Percentiles rank a stretch among this genome's conserved stretches.
Evolutionary conservation across 176 grass and related monocot species (phyloP).

Genomic region (Bonia amplexicaulis): DNA sequence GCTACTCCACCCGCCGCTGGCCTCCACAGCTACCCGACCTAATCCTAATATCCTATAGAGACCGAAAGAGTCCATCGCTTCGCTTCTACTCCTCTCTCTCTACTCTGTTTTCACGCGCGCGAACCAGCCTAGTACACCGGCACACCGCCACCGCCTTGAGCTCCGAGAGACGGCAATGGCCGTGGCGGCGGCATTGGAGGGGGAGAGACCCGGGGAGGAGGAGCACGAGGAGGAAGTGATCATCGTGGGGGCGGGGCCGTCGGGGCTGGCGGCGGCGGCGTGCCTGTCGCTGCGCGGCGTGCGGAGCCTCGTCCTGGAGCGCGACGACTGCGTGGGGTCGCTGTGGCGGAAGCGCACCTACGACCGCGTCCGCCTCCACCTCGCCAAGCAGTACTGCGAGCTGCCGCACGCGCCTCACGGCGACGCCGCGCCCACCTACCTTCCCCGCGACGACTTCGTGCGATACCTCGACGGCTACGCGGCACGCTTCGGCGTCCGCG

Average conservation of each 20-base stretch:
- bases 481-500: constrained; percentile 34
- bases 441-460: constrained; percentile 48
- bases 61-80: neutral
- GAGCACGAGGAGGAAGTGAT: constrained; percentile 32
- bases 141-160: neutral
- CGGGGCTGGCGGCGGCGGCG: constrained; percentile 62
- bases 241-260: constrained; percentile 81
- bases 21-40: neutral
- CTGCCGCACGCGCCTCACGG: constrained; percentile 62
- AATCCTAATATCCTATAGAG: constrained; percentile 10
- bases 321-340: constrained; percentile 63
- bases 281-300: constrained; percentile 50
- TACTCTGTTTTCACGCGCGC: neutral
- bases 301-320: constrained; percentile 60
- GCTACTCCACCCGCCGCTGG: neutral
- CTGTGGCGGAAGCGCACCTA: constrained; percentile 78
- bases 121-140: neutral
- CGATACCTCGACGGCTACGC: constrained; percentile 73
- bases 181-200: neutral
- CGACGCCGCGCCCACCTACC: constrained; percentile 31
- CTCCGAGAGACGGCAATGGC: neutral
- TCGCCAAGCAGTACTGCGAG: constrained; percentile 53
- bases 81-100: neutral
- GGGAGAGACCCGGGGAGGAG: neutral
- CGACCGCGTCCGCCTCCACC: constrained; percentile 72